Evolutionary conservation across 768 basidiomycete species (phyloP).

Genomic region (Candolleomyces efflorescens): DNA sequence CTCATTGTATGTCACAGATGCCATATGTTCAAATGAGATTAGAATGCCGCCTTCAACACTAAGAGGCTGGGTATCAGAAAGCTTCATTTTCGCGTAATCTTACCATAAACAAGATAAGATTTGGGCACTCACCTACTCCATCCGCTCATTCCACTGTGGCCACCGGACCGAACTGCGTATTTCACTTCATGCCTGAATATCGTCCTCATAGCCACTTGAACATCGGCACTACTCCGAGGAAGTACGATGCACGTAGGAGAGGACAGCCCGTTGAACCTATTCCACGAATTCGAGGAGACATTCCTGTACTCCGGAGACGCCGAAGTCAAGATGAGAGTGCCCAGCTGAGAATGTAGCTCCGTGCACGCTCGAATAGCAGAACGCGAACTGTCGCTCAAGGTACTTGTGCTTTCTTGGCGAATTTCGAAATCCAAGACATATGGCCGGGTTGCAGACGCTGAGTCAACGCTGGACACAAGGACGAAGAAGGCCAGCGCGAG

Average conservation of each 20-base stretch:
- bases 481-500: no score
- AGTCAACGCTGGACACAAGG: no score
- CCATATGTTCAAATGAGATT: slow-evolving; percentile 34
- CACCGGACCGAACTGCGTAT: slow-evolving; percentile 41
- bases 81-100: not conserved
- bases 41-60: slow-evolving; percentile 35
- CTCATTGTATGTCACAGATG: slow-evolving; percentile 31
- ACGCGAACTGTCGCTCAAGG: no score
- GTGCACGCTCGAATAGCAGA: not conserved
- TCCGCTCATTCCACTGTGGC: slow-evolving; percentile 35
- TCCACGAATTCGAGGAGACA: slow-evolving; percentile 22
- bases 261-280: slow-evolving; percentile 26
- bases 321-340: not conserved
- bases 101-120: not conserved
- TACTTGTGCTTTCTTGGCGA: no score
- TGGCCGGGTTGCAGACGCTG: no score
- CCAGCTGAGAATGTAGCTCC: not conserved
- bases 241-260: slow-evolving; percentile 33
- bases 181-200: slow-evolving; percentile 28
- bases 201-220: slow-evolving; percentile 30
- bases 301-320: not conserved
- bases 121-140: slow-evolving; percentile 34
- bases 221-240: slow-evolving; percentile 25
- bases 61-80: slow-evolving; percentile 6
- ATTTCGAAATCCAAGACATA: no score